Base-by-base conservation (phyloP, 148 eudicot species). In the Silene conica region DNA sequence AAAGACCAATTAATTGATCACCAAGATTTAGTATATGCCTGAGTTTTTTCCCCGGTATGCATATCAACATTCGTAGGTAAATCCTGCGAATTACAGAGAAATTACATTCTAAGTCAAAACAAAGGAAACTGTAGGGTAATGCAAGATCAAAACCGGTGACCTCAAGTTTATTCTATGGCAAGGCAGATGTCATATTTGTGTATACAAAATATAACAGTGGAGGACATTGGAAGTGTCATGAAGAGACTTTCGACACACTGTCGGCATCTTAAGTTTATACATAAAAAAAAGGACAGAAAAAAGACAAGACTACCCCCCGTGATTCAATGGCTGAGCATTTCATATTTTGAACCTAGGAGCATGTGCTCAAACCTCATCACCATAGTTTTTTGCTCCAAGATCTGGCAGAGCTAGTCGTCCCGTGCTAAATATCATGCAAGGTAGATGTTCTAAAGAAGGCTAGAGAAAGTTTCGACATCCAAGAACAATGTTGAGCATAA, bases 41-140 rank as follows among this genome's bases (percentile, higher is more conserved):
- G 26, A 92, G 96, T 75, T 90, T 95, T 77, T 90, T 92, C 77
- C 99, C 99, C 59, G 99, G 99, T 78, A 95, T 79, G 84, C 94
- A 87, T 45, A 90, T 79, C 89, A 92, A 83, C 96, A 95, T 85
- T 65, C 99, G 86, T 63, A 92, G 85, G 83, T 95, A 90, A 72
- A 92, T 92, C 83, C 99, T 95, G 86, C 69, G 82, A 76, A 73
- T 72, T 45, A 66, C 60, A 69, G 19, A 48, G 69, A 11, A 28
- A 28, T 41, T 20, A 54, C 13, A 78, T 62, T 67, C 18, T 59
- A 15, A 63, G 23, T 22, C 52, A 57, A 71, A 71, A 8, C 10
- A 28, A 26, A 70, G 46, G 60, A 25, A 72, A 31, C 19, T 31
- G 58, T 0, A 60, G 76, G 0, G 34, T 15, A 18, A 15, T 43